Percentiles rank a stretch among this genome's conserved stretches.
Evolutionary conservation across 805 yeast genomes (phyloP).

Genomic region (Clavispora fructus): DNA sequence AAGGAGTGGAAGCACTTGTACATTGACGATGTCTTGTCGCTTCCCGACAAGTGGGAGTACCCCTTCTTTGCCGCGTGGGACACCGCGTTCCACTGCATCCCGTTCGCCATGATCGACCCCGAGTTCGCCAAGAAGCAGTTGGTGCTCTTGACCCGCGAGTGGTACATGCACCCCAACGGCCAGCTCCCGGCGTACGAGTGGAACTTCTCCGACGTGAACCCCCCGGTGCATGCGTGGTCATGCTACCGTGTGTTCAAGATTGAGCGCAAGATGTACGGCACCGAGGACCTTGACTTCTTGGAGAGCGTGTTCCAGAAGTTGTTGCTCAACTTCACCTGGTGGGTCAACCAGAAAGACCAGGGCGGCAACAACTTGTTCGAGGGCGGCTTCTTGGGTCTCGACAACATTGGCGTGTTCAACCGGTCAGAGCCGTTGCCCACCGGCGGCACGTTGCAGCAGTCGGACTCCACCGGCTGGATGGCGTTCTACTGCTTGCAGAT

Average conservation of each 20-base stretch:
- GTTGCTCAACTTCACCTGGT: constrained; percentile 89
- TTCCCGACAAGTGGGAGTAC: constrained; percentile 95
- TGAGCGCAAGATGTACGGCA: constrained; percentile 80
- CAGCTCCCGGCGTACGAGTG: constrained; percentile 96
- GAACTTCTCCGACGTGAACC: constrained; percentile 94
- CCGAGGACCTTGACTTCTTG: constrained; percentile 72
- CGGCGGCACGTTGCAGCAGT: constrained; percentile 86
- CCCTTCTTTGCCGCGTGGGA: constrained; percentile 98
- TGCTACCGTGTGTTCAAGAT: constrained; percentile 81
- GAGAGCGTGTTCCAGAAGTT: constrained; percentile 92
- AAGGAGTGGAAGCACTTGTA: constrained; percentile 85
- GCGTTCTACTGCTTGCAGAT: constrained; percentile 86
- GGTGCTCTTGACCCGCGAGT: constrained; percentile 81
- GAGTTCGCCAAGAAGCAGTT: constrained; percentile 85
- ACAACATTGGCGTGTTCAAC: constrained; percentile 88
- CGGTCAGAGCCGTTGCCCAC: constrained; percentile 91
- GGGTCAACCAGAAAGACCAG: constrained; percentile 89
- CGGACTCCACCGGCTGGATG: constrained; percentile 98
- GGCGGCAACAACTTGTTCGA: constrained; percentile 87
- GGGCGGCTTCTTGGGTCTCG: constrained; percentile 91
- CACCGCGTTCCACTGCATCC: constrained; percentile 90
- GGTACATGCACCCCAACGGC: constrained; percentile 99
- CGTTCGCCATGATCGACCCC: constrained; percentile 90
- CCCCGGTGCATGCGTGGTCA: constrained; percentile 97
- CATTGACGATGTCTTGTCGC: constrained; percentile 78